Conservation (phyloP, 2,329 filamentous ascomycete species). For the Verticillium nubilum region DNA sequence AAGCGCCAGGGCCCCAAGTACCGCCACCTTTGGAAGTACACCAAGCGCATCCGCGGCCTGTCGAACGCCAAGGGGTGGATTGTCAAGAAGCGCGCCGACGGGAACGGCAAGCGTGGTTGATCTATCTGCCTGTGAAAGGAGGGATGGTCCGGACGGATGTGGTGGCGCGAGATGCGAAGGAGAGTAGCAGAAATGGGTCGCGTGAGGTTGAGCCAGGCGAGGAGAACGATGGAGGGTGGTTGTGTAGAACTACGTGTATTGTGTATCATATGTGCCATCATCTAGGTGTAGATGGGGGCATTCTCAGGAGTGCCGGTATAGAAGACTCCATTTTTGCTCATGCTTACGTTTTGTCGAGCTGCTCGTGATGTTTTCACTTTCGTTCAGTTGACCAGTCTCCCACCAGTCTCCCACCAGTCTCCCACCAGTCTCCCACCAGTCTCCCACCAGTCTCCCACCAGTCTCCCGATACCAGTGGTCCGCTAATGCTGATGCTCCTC, state of each 20-base stretch:
- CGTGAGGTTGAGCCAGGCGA: not conserved
- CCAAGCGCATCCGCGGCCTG: slow-evolving; percentile 47
- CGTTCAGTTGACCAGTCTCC: too few species aligned
- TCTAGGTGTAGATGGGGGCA: slow-evolving; percentile 12
- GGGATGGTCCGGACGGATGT: not conserved
- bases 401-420: too few species aligned
- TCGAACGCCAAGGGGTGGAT: slow-evolving; percentile 36
- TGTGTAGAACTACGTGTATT: slow-evolving; percentile 14
- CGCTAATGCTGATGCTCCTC: too few species aligned
- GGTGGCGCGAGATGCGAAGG: too few species aligned
- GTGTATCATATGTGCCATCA: slow-evolving; percentile 11
- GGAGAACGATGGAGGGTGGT: slow-evolving; percentile 3
- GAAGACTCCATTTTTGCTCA: slow-evolving; percentile 3
- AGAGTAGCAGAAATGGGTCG: not conserved
- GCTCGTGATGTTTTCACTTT: too few species aligned
- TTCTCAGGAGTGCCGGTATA: slow-evolving; percentile 6
- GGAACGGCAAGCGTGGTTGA: slow-evolving; percentile 2
- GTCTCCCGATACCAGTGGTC: too few species aligned
- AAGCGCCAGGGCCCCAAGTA: slow-evolving; percentile 62
- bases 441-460: too few species aligned
- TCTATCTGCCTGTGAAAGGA: not conserved
- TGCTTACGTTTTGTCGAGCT: not conserved
- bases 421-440: too few species aligned
- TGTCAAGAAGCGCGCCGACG: slow-evolving; percentile 21
- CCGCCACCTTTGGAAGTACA: slow-evolving; percentile 60